Evolutionary conservation across 2,329 filamentous ascomycete genomes (phyloP).

Genomic region (Tolypocladium album): DNA sequence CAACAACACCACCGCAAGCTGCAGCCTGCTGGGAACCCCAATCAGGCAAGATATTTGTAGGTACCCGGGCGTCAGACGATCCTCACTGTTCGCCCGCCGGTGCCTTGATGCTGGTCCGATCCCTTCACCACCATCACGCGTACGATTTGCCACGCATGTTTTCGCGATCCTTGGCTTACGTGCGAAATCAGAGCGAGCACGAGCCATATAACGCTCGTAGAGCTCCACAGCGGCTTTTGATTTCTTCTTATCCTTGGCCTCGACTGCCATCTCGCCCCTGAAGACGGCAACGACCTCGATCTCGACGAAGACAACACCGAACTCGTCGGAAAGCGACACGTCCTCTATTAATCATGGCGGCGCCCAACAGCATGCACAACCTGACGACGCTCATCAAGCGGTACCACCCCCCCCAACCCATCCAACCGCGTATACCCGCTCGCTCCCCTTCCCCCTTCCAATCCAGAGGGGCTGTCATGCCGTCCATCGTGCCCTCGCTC

Average conservation of each 20-base stretch:
- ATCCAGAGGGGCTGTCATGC: neutral
- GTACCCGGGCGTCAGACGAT: neutral
- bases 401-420: constrained; percentile 39
- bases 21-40: neutral
- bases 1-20: neutral
- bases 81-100: neutral
- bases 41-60: neutral
- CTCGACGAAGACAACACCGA: neutral
- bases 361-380: constrained; percentile 84
- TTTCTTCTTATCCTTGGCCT: neutral
- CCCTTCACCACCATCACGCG: neutral
- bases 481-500: neutral
- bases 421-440: neutral
- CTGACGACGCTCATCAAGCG: constrained; percentile 96
- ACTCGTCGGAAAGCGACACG: neutral
- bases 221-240: neutral
- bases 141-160: neutral
- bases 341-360: constrained; percentile 43
- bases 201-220: neutral
- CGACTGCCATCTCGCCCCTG: neutral
- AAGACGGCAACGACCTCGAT: neutral
- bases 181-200: neutral
- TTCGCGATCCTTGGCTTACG: neutral
- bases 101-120: neutral
- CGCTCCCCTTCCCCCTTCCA: too few relatives aligned